Conservation (phyloP, 306 rosid species). For the Sophora flavescens region DNA sequence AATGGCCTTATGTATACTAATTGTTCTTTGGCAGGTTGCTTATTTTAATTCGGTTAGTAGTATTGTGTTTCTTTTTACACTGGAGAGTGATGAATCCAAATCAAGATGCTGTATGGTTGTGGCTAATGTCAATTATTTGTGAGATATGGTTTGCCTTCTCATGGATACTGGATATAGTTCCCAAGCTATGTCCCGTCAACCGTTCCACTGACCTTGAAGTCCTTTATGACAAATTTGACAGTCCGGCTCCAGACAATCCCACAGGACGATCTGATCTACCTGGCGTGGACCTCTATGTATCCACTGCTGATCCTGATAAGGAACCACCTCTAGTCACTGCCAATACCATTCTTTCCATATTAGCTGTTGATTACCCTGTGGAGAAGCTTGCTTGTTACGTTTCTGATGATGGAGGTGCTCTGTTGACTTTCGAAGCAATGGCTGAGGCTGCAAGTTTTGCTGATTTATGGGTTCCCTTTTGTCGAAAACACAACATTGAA, state of each 20-base stretch:
- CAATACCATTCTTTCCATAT: slow-evolving; percentile 62
- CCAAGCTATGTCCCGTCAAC: slow-evolving; percentile 53
- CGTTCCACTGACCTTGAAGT: slow-evolving; percentile 56
- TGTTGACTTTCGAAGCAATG: slow-evolving; percentile 64
- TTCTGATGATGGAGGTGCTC: slow-evolving; percentile 69
- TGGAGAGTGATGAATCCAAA: slow-evolving; percentile 87
- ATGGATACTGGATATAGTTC: slow-evolving; percentile 62
- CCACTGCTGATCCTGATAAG: slow-evolving; percentile 66
- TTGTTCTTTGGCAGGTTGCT: slow-evolving; percentile 57
- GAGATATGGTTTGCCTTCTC: slow-evolving; percentile 67
- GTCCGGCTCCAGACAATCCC: slow-evolving; percentile 56
- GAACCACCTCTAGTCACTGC: slow-evolving; percentile 64
- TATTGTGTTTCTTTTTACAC: slow-evolving; percentile 68
- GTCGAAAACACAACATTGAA: slow-evolving; percentile 62
- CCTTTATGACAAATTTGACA: slow-evolving; percentile 60
- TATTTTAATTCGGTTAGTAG: slow-evolving; percentile 62
- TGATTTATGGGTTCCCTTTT: slow-evolving; percentile 66
- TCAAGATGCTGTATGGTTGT: slow-evolving; percentile 61
- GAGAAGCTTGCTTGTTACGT: slow-evolving; percentile 61
- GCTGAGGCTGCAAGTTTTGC: slow-evolving; percentile 73
- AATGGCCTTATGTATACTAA: background rate
- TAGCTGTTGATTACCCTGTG: slow-evolving; percentile 62
- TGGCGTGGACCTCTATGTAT: slow-evolving; percentile 54
- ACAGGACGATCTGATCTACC: slow-evolving; percentile 65
- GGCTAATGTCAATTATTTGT: slow-evolving; percentile 61